A percentile compares a stretch with the other conserved stretches of the same genome.
These are phyloP conservation scores for Epichloe gansuensis DNA, from an alignment of 2,329 filamentous ascomycete genomes.

Conservation along the genomic window DNA sequence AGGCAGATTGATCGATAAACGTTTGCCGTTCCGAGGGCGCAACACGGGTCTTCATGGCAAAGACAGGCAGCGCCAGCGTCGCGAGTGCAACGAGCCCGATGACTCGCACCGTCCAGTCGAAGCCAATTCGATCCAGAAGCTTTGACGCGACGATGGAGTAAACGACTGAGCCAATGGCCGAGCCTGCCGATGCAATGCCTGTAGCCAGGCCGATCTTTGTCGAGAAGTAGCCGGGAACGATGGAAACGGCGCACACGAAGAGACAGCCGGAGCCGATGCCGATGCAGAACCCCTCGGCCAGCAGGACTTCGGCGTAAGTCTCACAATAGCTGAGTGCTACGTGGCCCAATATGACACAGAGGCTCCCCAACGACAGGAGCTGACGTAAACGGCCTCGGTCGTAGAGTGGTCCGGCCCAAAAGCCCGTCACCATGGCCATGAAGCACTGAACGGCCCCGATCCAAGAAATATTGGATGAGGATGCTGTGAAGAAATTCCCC, in stretches of 20 bases:
- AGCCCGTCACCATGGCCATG: constrained; percentile 27
- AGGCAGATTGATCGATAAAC: constrained; percentile 35
- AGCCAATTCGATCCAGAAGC: constrained; percentile 38
- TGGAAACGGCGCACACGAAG: constrained; percentile 23
- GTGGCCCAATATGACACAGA: constrained; percentile 26
- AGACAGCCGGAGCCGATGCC: constrained; percentile 24
- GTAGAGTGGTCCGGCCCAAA: constrained; percentile 27
- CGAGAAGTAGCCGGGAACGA: constrained; percentile 28
- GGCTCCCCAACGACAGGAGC: constrained; percentile 22
- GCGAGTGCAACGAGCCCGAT: constrained; percentile 31
- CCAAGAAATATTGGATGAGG: constrained; percentile 30
- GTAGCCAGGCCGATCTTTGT: constrained; percentile 13
- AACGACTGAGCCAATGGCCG: constrained; percentile 7
- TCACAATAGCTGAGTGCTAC: constrained; percentile 33
- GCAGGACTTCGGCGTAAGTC: constrained; percentile 29
- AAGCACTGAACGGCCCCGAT: constrained; percentile 30
- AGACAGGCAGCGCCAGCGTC: constrained; percentile 22
- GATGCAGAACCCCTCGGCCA: constrained; percentile 26
- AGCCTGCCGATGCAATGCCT: constrained; percentile 20
- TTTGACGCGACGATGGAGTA: constrained; percentile 24
- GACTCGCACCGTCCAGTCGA: constrained; percentile 36
- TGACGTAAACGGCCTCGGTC: constrained; percentile 29
- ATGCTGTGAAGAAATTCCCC: constrained; percentile 17
- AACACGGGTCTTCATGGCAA: constrained; percentile 19
- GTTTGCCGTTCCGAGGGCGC: constrained; percentile 33